Base-by-base conservation (phyloP, 805 yeast species). In the Yueomyces sp. region DNA sequence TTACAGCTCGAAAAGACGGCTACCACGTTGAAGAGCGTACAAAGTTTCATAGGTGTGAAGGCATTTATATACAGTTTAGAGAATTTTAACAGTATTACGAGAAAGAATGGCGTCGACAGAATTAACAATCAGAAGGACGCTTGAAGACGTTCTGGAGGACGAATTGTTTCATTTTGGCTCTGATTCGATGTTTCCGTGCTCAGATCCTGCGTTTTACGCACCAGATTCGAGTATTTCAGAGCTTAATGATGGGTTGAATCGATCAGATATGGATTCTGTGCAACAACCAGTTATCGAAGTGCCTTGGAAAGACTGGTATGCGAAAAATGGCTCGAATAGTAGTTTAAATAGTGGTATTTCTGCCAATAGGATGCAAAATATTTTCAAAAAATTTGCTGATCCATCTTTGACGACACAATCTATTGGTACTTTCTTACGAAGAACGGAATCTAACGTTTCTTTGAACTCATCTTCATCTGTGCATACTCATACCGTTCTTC, bases 121-220 rank as follows among this genome's bases (percentile, higher is more conserved):
- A 43, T 40, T 52, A 33, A 33, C 48, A 40, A 40, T 52, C 27
- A 55, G 52, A 27, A 55, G 64, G 45, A 59, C 64, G 9, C 45
- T 60, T 39, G 58, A 63, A n/a, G 65, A 60, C 44, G 52, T 57
- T 19, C 38, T 60, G 38, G 65, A 60, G 40, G 65, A 60, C 41
- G 64, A 60, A 46, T 38, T 60, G 41, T 55, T 53, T 41, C 57
- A 57, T 47, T 40, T 52, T 26, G 48, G 46, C 26, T 34, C 26
- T 11, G 26, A 34, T 2, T 9, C 8, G 8, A 5, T 34, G 37
- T 19, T 9, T 34, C n/a, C 37, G 8, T 11, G 5, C 5, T 34
- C 37, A 11, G 37, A 34, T 34, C 37, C 37, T 5, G 5, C n/a
- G 26, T 34, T 9, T 34, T 34, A 7, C 26, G 5, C 37, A 11